Evolutionary conservation across 345 rosid genomes (phyloP).

Genomic region (Gossypium herbaceum): DNA sequence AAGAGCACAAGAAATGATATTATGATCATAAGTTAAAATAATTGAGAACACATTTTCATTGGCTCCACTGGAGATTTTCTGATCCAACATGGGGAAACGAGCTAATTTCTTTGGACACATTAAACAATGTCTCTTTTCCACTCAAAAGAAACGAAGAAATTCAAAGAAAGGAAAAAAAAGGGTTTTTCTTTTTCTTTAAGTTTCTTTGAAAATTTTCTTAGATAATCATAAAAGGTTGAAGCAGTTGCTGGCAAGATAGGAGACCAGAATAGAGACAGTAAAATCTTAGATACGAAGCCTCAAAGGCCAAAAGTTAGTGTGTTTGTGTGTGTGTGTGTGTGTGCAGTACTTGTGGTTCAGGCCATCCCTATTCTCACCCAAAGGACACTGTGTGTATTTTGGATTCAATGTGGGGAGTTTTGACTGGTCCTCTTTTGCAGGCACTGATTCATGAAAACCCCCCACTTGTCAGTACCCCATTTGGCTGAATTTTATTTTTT

Average conservation of each 20-base stretch:
- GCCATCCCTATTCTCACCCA: neutral
- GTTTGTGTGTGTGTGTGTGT: too few relatives aligned
- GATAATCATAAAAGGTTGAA: neutral
- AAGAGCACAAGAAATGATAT: too few relatives aligned
- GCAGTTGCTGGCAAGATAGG: slow-evolving; percentile 5
- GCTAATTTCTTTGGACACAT: neutral
- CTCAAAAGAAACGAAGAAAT: neutral
- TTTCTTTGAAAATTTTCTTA: neutral
- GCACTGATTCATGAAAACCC: slow-evolving; percentile 20
- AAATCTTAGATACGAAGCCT: neutral
- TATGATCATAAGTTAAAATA: too few relatives aligned
- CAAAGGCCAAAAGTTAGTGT: neutral
- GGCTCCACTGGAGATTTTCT: neutral
- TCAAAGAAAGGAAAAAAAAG: neutral
- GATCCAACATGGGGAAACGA: slow-evolving; percentile 16
- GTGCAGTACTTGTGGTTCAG: neutral
- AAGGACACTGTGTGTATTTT: neutral
- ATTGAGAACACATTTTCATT: neutral
- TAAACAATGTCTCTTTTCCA: neutral
- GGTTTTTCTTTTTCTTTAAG: neutral
- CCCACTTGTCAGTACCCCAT: slow-evolving; percentile 33
- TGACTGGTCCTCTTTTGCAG: slow-evolving; percentile 32
- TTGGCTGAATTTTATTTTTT: slow-evolving; percentile 11
- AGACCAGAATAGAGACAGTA: neutral
- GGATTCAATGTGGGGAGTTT: slow-evolving; percentile 1